Evolutionary conservation across 352 stramenopile genomes (phyloP).

Genomic region (Elongisporangium prolatum): DNA sequence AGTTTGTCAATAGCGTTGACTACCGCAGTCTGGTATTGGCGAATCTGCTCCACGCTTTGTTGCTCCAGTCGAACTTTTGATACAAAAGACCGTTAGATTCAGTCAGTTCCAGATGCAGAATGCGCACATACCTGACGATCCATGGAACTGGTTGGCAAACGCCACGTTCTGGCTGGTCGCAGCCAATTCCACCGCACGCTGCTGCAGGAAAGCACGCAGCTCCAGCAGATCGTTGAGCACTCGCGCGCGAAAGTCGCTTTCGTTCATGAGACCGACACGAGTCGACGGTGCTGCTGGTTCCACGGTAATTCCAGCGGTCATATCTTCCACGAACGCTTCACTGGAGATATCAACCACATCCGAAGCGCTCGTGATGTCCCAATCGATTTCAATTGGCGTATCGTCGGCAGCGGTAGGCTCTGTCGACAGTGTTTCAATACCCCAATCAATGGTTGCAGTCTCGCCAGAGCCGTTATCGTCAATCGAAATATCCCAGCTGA

Average conservation of each 20-base stretch:
- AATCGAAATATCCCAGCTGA: conserved; percentile 72
- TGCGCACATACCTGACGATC: conserved; percentile 37
- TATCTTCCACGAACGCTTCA: conserved; percentile 7
- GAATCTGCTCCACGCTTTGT: conserved; percentile 47
- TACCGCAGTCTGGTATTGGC: conserved; percentile 35
- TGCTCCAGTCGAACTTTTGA: conserved; percentile 50
- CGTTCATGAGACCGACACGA: conserved; percentile 44
- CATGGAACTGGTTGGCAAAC: conserved; percentile 75
- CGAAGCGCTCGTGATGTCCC: conserved; percentile 53
- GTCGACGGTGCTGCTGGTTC: conserved; percentile 11
- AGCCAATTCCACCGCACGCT: conserved; percentile 45
- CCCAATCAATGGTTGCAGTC: conserved; percentile 54
- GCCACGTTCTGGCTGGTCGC: conserved; percentile 36
- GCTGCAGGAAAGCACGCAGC: conserved; percentile 54
- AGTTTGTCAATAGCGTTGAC: conserved; percentile 38
- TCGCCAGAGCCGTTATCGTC: conserved; percentile 27
- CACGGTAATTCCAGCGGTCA: conserved; percentile 1
- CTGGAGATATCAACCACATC: conserved; percentile 26
- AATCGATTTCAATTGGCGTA: conserved; percentile 59
- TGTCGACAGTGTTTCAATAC: conserved; percentile 39
- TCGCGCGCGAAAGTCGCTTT: conserved; percentile 51
- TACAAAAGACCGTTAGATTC: neutral
- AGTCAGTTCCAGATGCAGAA: neutral
- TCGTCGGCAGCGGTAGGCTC: conserved; percentile 18
- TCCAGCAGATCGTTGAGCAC: conserved; percentile 77